Evolutionary conservation across 345 rosid species (phyloP).

Genomic region (Syzygium aqueum): DNA sequence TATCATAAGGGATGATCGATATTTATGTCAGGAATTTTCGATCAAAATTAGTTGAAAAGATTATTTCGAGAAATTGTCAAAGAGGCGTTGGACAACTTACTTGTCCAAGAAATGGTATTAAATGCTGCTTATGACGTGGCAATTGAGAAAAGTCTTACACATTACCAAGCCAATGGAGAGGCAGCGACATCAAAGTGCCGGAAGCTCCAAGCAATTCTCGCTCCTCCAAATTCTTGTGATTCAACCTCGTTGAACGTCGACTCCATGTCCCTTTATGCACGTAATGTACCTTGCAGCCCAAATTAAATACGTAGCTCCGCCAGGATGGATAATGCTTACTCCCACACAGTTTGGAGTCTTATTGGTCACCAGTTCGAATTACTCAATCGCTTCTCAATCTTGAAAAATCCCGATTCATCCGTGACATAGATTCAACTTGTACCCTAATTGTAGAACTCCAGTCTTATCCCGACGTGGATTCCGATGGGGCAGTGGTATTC

Average conservation of each 20-base stretch:
- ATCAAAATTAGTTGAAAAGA: no score
- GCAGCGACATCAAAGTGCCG: not conserved
- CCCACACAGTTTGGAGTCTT: not conserved
- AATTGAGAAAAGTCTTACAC: not conserved
- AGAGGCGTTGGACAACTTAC: not conserved
- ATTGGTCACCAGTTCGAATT: not conserved
- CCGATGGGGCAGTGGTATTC: no score
- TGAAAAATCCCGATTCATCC: not conserved
- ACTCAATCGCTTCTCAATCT: not conserved
- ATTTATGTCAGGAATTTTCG: fast-evolving
- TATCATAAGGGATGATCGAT: fast-evolving
- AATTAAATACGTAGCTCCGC: not conserved
- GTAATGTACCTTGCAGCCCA: not conserved
- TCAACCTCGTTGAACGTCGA: not conserved
- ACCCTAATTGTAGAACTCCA: not conserved
- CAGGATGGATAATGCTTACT: not conserved
- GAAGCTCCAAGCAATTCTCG: not conserved
- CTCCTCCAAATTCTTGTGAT: not conserved
- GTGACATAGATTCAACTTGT: not conserved
- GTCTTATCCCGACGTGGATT: not conserved
- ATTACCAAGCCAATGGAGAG: not conserved
- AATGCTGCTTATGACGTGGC: not conserved
- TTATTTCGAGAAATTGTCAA: no score
- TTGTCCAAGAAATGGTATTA: fast-evolving
- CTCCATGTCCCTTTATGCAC: not conserved